These are phyloP conservation scores for Rhodotorula sp. DNA, from an alignment of 1,284 basidiomycete genomes.

Conservation along the genomic window DNA sequence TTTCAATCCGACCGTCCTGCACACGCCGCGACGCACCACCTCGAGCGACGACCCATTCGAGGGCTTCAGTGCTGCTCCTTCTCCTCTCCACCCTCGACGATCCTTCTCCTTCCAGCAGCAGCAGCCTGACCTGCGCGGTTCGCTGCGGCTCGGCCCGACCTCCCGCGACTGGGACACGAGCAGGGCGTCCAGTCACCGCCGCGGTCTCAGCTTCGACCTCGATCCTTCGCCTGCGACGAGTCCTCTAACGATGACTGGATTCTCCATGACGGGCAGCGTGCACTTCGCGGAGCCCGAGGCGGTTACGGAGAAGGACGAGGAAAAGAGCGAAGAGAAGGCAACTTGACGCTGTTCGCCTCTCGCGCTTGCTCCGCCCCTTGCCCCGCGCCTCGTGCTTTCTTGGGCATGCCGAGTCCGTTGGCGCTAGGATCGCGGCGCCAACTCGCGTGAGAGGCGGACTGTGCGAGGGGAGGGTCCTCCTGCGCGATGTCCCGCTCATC, in stretches of 20 bases:
- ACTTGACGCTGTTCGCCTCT: neutral
- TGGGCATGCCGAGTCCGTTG: too few species aligned
- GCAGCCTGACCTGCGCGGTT: neutral
- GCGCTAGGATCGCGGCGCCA: too few species aligned
- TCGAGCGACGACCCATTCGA: slow-evolving; percentile 27
- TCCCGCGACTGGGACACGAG: slow-evolving; percentile 1
- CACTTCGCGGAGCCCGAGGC: slow-evolving; percentile 1
- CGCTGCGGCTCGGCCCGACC: neutral
- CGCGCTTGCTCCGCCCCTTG: too few species aligned
- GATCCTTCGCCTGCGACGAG: neutral
- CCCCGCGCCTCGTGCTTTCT: too few species aligned
- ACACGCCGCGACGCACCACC: slow-evolving; percentile 5
- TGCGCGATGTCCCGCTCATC: neutral
- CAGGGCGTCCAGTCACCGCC: neutral
- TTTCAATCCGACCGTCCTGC: slow-evolving; percentile 25
- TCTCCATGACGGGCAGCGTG: slow-evolving; percentile 5
- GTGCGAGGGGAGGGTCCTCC: neutral
- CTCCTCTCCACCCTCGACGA: slow-evolving; percentile 9
- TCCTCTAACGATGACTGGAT: neutral
- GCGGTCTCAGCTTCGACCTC: slow-evolving; percentile 1
- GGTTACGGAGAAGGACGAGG: too few species aligned
- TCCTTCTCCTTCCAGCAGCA: neutral
- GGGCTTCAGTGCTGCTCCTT: slow-evolving; percentile 18
- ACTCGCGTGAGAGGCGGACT: neutral
- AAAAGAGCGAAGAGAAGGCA: neutral